Evolutionary conservation across 2,329 filamentous ascomycete species (phyloP).

Genomic region (Lachnellula subtilissima): DNA sequence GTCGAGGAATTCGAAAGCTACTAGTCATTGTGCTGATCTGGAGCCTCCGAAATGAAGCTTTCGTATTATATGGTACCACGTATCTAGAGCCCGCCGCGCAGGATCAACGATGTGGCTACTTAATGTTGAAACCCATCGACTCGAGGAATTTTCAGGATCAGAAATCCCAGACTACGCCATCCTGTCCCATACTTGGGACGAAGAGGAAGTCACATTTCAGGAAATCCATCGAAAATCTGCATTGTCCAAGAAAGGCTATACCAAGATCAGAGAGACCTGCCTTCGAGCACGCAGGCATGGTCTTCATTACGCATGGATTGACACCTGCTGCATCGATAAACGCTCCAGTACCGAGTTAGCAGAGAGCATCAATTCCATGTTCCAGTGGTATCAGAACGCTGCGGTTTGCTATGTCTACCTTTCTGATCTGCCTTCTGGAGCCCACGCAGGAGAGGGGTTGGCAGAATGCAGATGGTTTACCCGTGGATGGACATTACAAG

Average conservation of each 20-base stretch:
- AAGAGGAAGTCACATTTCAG: conserved; percentile 9
- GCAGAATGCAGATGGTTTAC: conserved; percentile 7
- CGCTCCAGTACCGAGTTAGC: conserved; percentile 11
- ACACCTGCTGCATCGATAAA: conserved; percentile 19
- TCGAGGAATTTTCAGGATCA: conserved; percentile 4
- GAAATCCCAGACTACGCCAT: conserved; percentile 17
- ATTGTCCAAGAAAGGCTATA: not conserved
- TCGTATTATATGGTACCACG: no score
- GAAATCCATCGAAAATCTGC: conserved; percentile 3
- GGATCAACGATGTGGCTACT: no score
- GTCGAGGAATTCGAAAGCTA: no score
- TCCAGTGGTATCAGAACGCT: conserved; percentile 10
- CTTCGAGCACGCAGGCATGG: conserved; percentile 1
- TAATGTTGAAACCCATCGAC: no score
- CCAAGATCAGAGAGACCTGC: conserved; percentile 7
- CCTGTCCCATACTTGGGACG: conserved; percentile 13
- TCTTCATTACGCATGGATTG: conserved; percentile 7
- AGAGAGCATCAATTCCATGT: conserved; percentile 18
- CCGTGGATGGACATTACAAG: conserved; percentile 13
- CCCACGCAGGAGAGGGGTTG: not conserved
- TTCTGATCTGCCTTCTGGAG: conserved; percentile 1
- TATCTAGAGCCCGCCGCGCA: no score
- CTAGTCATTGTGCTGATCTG: no score
- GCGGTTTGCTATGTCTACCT: conserved; percentile 14
- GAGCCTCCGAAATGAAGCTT: no score